Evolutionary conservation across 257 asterid genomes (phyloP).

Genomic region (Capsicum pubescens): DNA sequence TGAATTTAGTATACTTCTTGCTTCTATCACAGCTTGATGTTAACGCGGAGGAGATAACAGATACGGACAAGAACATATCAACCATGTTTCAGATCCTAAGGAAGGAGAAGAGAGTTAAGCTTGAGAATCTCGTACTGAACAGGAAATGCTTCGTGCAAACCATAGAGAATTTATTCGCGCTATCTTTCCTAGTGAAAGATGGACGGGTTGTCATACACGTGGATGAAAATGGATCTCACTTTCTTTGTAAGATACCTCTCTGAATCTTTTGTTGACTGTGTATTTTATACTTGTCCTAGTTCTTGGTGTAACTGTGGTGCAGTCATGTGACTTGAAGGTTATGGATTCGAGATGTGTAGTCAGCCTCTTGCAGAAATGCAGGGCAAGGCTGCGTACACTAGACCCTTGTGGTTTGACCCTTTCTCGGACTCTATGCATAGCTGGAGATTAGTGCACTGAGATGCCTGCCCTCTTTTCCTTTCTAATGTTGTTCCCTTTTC

Average conservation of each 20-base stretch:
- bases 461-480: not conserved
- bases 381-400: not conserved
- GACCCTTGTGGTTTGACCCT: not conserved
- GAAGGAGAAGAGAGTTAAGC: constrained; percentile 41
- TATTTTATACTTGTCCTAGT: not conserved
- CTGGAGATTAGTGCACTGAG: no score
- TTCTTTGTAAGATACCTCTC: constrained; percentile 45
- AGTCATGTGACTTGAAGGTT: no score
- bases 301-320: no score
- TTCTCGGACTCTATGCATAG: not conserved
- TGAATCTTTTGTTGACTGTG: not conserved
- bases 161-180: constrained; percentile 60
- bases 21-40: constrained; percentile 42
- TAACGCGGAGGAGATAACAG: constrained; percentile 36
- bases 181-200: constrained; percentile 66
- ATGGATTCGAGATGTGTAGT: not conserved
- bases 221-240: constrained; percentile 54
- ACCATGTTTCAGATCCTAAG: constrained; percentile 51
- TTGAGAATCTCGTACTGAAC: constrained; percentile 57
- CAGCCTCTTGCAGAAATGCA: not conserved
- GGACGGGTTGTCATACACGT: constrained; percentile 51
- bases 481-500: constrained; percentile 24
- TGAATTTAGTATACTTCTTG: not conserved
- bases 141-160: constrained; percentile 59
- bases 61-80: constrained; percentile 47